Percentiles rank a stretch among this genome's conserved stretches.
phyloP scores from a whole-genome alignment of 2,329 filamentous ascomycete species.

The Parastagonospora nodorum region DNA sequence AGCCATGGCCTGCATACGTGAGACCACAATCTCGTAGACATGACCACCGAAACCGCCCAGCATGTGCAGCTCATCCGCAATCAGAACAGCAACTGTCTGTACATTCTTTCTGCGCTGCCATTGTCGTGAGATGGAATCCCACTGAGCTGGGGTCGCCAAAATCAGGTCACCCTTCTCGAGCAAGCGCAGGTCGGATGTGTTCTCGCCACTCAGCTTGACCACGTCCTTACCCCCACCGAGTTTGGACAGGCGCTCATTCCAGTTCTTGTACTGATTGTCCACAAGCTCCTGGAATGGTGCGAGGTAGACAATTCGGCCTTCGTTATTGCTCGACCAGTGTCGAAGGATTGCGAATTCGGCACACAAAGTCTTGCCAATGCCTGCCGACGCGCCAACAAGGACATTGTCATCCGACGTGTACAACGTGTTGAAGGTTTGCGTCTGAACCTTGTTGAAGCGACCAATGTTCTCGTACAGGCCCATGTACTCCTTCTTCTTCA shows the following conservation, averaged over 20 bases:
- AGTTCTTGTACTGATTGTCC: slow-evolving; percentile 79
- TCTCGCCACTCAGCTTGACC: slow-evolving; percentile 92
- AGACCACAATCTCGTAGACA: slow-evolving; percentile 95
- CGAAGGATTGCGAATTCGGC: slow-evolving; percentile 91
- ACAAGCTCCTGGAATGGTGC: slow-evolving; percentile 94
- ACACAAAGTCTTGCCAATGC: slow-evolving; percentile 95
- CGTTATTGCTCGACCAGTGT: slow-evolving; percentile 76
- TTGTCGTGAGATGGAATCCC: slow-evolving; percentile 93
- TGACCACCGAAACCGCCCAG: slow-evolving; percentile 85
- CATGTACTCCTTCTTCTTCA: slow-evolving; percentile 84
- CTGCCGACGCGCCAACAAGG: slow-evolving; percentile 88
- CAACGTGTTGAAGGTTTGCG: slow-evolving; percentile 92
- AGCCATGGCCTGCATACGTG: slow-evolving; percentile 94
- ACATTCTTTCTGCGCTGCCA: slow-evolving; percentile 98
- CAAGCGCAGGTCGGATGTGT: slow-evolving; percentile 84
- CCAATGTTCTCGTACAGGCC: slow-evolving; percentile 81
- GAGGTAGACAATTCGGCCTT: slow-evolving; percentile 87
- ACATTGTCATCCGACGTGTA: slow-evolving; percentile 93
- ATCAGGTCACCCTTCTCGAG: slow-evolving; percentile 87
- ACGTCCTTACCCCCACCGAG: slow-evolving; percentile 85
- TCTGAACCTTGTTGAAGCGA: slow-evolving; percentile 96
- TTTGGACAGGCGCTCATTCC: slow-evolving; percentile 75
- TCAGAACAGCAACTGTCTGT: slow-evolving; percentile 85
- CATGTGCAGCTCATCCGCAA: slow-evolving; percentile 94
- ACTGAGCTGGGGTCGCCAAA: slow-evolving; percentile 89